A percentile compares a stretch with the other conserved stretches of the same genome.
These are phyloP conservation scores for Candida arabinofermentans DNA, from an alignment of 805 yeast genomes.

Conservation along the genomic window DNA sequence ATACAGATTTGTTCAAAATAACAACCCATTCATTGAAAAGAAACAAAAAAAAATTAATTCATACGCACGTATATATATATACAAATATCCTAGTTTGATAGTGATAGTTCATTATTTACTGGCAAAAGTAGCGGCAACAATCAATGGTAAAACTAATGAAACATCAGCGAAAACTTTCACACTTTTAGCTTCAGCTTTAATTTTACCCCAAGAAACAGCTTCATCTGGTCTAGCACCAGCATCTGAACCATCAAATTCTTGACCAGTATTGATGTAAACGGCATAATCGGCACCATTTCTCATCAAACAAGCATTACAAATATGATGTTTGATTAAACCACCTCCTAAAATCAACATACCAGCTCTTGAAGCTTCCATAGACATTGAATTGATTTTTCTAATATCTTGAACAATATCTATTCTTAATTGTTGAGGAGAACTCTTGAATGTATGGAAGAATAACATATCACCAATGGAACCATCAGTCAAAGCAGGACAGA, in stretches of 20 bases:
- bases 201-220: slow-evolving; percentile 98
- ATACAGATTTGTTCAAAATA: too few species aligned
- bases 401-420: slow-evolving; percentile 94
- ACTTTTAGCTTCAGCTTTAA: slow-evolving; percentile 86
- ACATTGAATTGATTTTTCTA: slow-evolving; percentile 83
- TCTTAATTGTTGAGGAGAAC: slow-evolving; percentile 85
- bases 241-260: slow-evolving; percentile 97
- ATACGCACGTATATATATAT: neutral
- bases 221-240: slow-evolving; percentile 99
- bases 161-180: slow-evolving; percentile 96
- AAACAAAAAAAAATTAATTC: neutral
- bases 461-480: slow-evolving; percentile 99
- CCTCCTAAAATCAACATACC: slow-evolving; percentile 98
- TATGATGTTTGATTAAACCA: slow-evolving; percentile 94
- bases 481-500: slow-evolving; percentile 97
- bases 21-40: neutral
- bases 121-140: slow-evolving; percentile 98
- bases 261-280: slow-evolving; percentile 95
- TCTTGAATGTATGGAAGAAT: slow-evolving; percentile 95
- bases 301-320: slow-evolving; percentile 97
- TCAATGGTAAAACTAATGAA: slow-evolving; percentile 88
- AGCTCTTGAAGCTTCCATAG: slow-evolving; percentile 91
- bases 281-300: slow-evolving; percentile 99
- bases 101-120: slow-evolving; percentile 32
- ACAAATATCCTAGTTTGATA: neutral